Conservation (phyloP, 2,329 filamentous ascomycete genomes). For the Aspergillus calidoustus region DNA sequence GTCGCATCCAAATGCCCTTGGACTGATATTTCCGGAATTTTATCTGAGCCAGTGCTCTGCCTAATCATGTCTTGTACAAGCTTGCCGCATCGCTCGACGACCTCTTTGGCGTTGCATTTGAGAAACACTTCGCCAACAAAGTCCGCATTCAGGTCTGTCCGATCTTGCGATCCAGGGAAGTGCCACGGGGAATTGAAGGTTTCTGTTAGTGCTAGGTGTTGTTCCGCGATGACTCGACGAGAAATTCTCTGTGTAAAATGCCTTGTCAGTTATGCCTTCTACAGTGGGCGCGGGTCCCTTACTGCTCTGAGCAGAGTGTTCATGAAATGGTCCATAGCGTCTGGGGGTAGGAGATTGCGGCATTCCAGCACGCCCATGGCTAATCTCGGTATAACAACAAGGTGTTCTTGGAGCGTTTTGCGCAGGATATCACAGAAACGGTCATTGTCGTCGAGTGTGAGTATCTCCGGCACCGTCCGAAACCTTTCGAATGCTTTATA, state of each 20-base stretch:
- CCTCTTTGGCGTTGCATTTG: slow-evolving; percentile 86
- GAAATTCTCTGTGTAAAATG: slow-evolving; percentile 74
- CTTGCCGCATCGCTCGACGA: slow-evolving; percentile 80
- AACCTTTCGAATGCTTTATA: slow-evolving; percentile 95
- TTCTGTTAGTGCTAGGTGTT: slow-evolving; percentile 92
- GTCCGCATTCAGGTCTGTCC: slow-evolving; percentile 68
- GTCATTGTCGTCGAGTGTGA: slow-evolving; percentile 87
- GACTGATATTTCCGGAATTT: slow-evolving; percentile 79
- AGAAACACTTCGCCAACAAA: slow-evolving; percentile 96
- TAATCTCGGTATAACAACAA: slow-evolving; percentile 90
- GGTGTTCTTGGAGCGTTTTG: slow-evolving; percentile 80
- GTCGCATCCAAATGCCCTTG: slow-evolving; percentile 85
- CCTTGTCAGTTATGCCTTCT: slow-evolving; percentile 20
- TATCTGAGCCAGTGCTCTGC: slow-evolving; percentile 72
- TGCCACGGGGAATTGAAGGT: slow-evolving; percentile 92
- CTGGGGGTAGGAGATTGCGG: slow-evolving; percentile 76
- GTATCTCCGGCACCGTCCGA: slow-evolving; percentile 81
- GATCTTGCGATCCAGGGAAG: slow-evolving; percentile 76
- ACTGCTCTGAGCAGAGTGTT: slow-evolving; percentile 89
- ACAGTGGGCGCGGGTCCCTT: slow-evolving; percentile 37
- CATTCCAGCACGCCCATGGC: slow-evolving; percentile 95
- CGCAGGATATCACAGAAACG: slow-evolving; percentile 79
- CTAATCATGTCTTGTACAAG: slow-evolving; percentile 75
- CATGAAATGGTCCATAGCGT: slow-evolving; percentile 91
- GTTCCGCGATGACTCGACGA: slow-evolving; percentile 93